These are phyloP conservation scores for Persicaria tinctoria DNA, from an alignment of 148 eudicot species.

Conservation along the genomic window DNA sequence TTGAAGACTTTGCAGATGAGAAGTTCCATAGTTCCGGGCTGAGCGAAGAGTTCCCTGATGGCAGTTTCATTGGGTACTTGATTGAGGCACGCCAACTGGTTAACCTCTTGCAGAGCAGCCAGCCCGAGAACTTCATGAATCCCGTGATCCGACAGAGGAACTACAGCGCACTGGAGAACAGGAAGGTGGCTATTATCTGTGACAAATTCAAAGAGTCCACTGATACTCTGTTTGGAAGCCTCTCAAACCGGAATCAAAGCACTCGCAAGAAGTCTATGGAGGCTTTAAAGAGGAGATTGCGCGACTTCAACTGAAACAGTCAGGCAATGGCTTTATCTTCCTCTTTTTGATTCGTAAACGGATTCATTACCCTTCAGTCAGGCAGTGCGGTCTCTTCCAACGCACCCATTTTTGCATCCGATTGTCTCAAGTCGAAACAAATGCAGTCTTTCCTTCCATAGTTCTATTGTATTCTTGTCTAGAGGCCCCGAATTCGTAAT, in stretches of 20 bases:
- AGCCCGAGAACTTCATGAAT: slow-evolving; percentile 93
- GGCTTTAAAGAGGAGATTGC: slow-evolving; percentile 60
- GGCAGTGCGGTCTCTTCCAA: too few relatives aligned
- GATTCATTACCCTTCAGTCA: neutral
- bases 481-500: too few relatives aligned
- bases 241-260: slow-evolving; percentile 69
- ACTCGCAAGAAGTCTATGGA: slow-evolving; percentile 82
- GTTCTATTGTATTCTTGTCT: too few relatives aligned
- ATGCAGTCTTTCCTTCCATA: too few relatives aligned
- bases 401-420: too few relatives aligned
- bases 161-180: slow-evolving; percentile 63
- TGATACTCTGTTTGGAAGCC: slow-evolving; percentile 87
- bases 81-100: slow-evolving; percentile 75
- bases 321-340: neutral
- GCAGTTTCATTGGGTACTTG: slow-evolving; percentile 57
- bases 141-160: slow-evolving; percentile 78
- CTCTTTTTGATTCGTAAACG: slow-evolving; percentile 4
- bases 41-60: slow-evolving; percentile 70
- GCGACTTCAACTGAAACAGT: slow-evolving; percentile 59
- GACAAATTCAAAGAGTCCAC: slow-evolving; percentile 88
- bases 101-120: slow-evolving; percentile 77
- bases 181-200: slow-evolving; percentile 71
- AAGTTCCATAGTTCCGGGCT: slow-evolving; percentile 67
- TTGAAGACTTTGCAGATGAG: slow-evolving; percentile 83
- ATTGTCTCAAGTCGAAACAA: too few relatives aligned